Base-by-base conservation (phyloP, 2,329 filamentous ascomycete species). In the Colletotrichum graminicola region DNA sequence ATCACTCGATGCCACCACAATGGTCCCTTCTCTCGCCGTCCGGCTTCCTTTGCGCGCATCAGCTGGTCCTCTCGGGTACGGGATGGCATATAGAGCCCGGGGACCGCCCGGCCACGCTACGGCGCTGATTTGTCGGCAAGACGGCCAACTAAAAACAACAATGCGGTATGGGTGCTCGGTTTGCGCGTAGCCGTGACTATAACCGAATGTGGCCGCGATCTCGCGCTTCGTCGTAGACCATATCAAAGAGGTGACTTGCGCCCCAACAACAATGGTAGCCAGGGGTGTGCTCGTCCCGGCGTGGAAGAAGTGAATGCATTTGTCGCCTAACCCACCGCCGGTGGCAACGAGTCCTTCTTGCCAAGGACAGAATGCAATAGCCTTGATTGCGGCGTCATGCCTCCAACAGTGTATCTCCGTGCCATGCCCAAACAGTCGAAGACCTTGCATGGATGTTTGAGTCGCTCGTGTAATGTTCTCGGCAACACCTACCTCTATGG, bases 291-390 rank as follows among this genome's bases (percentile, higher is more conserved):
- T 96, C 0, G 94, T 95, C 26, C 88, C 87, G 0, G 94, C 93
- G 80, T 98, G 95, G 81, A 93, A 98, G 84, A 99, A 99, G 82
- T 97, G 95, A 69, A 99, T 97, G 79, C 94, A 94, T 76, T 94
- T 94, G 82, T 99, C 95, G 77, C 97, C 97, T 56, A 93, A 95
- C 32, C 96, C 96, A 49, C 96, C 95, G 3, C 96, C 94, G 1
- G 95, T 97, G 18, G 96, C 96, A 49, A 99, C 82, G 5, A 99
- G 87, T 4, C 92, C 93, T 32, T 93, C 89, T 67, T 95, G 93
- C 95, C 95, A 99, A 0, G 96, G 95, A 74, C 95, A 97, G 81
- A 98, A 98, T 2, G 96, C 94, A 75, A 98, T 96, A 41, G 96
- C 96, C 81, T 99, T 99, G 75, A 98, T 93, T 2, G 96, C 96